Base-by-base conservation (phyloP, 2,329 filamentous ascomycete species). In the Alternaria sp. region DNA sequence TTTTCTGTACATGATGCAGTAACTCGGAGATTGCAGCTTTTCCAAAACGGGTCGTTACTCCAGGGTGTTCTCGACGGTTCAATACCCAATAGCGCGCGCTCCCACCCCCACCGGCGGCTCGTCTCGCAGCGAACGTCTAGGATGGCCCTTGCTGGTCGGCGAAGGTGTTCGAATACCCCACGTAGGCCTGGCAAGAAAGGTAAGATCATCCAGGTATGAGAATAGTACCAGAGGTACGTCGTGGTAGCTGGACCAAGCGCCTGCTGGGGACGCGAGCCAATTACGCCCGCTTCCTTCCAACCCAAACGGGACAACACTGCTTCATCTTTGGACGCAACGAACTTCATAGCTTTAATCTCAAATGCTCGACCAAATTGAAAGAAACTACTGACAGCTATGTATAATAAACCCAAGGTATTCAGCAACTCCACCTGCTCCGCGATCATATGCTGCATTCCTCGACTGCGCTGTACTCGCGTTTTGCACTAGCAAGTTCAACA, bases 81-180 rank as follows among this genome's bases (percentile, higher is more conserved):
- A 25, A 6, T 10, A 19, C 54, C 44, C 46, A 40, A 59, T 43
- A 32, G 59, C 51, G 56, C 62, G 61, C 63, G 59, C 59, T 54
- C 49, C 67, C 61, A 47, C 54, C 49, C 36, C 45, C 55, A 63
- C 62, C 52, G 61, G 64, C 67, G 67, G 67, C 61, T 69, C 67
- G 67, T 63, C 67, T 69, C 66, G 67, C 62, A 60, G n/a, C 46
- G 30, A 32, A 47, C 43, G 57, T 58, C 64, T 56, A 61, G 64
- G 64, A 54, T 66, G 12, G 30, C 26, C 57, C 57, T 55, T 60
- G 57, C 25, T 36, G 17, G 26, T 47, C 46, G 51, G 47, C 21
- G 46, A 9, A 52, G 12, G 13, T 54, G 10, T 43, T 40, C 17
- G 7, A 36, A 19, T 30, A 26, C 43, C 45, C 52, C 30, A 49